Evolutionary conservation across 495 filamentous ascomycete genomes (phyloP).

Genomic region (Penicillium steckii): DNA sequence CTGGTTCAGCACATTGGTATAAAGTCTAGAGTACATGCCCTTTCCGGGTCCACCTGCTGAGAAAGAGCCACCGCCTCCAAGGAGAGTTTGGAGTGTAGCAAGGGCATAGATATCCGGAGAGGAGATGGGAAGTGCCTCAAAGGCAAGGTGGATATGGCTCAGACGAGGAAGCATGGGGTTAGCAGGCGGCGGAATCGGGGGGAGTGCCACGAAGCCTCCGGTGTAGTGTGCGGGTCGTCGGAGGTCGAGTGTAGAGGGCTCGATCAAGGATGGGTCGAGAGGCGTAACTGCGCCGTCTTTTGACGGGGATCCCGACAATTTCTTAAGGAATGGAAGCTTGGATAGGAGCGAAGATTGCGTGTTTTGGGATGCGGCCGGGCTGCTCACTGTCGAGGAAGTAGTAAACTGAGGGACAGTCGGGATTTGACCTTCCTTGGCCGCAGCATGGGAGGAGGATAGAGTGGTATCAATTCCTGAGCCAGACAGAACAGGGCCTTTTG

Average conservation of each 20-base stretch:
- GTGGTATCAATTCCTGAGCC: slow-evolving; percentile 56
- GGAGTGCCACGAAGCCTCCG: slow-evolving; percentile 85
- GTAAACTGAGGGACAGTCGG: slow-evolving; percentile 42
- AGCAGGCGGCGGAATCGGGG: slow-evolving; percentile 69
- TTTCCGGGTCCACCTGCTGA: slow-evolving; percentile 97
- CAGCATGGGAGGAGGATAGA: slow-evolving; percentile 47
- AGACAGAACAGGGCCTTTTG: slow-evolving; percentile 53
- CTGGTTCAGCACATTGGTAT: slow-evolving; percentile 97
- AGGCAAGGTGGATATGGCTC: slow-evolving; percentile 90
- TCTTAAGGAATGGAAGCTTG: slow-evolving; percentile 92
- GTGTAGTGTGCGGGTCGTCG: slow-evolving; percentile 79
- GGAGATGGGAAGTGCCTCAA: slow-evolving; percentile 90
- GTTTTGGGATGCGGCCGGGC: slow-evolving; percentile 37
- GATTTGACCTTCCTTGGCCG: slow-evolving; percentile 36
- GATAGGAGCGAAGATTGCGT: slow-evolving; percentile 62
- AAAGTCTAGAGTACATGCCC: slow-evolving; percentile 97
- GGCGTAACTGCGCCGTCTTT: slow-evolving; percentile 56
- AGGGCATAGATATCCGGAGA: slow-evolving; percentile 93
- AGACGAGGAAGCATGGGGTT: slow-evolving; percentile 79
- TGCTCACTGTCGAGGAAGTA: slow-evolving; percentile 39
- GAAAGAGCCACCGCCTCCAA: slow-evolving; percentile 95
- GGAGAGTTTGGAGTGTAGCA: slow-evolving; percentile 92
- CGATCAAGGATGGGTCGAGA: slow-evolving; percentile 39
- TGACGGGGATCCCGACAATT: slow-evolving; percentile 70
- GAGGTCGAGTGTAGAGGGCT: slow-evolving; percentile 55